Evolutionary conservation across 805 yeast genomes (phyloP).

Genomic region (Lipomyces kockii): DNA sequence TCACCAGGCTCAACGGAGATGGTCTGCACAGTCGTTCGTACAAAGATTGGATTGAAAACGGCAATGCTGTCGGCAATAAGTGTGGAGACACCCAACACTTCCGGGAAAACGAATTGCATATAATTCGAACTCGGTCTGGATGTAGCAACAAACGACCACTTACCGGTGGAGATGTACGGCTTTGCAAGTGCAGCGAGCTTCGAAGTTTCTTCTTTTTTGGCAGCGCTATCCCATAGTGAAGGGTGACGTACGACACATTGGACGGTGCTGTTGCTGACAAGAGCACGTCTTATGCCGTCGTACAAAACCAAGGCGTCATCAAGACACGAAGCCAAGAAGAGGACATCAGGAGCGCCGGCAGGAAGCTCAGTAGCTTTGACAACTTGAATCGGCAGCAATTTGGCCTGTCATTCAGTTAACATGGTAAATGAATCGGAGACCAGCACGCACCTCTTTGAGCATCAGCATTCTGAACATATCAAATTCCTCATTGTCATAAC

Average conservation of each 20-base stretch:
- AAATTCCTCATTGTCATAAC: not conserved
- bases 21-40: not conserved
- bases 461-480: not conserved
- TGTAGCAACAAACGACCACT: conserved; percentile 9
- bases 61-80: not conserved
- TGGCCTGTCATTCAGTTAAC: not conserved
- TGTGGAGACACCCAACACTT: not conserved
- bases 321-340: conserved; percentile 2
- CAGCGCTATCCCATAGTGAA: not conserved
- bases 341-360: not conserved
- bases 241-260: conserved; percentile 8
- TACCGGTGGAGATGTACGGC: not conserved
- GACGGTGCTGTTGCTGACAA: not conserved
- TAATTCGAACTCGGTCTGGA: not conserved
- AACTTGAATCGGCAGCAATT: not conserved
- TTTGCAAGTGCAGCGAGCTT: not conserved
- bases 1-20: not conserved
- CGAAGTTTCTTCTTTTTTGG: not conserved
- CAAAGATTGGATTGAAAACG: not conserved
- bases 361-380: not conserved
- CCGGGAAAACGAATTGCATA: not conserved
- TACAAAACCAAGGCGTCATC: not conserved
- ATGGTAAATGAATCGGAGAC: not conserved
- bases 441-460: not conserved
- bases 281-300: not conserved